Conservation (phyloP, 176 grass and related monocot species). For the Poa annua region DNA sequence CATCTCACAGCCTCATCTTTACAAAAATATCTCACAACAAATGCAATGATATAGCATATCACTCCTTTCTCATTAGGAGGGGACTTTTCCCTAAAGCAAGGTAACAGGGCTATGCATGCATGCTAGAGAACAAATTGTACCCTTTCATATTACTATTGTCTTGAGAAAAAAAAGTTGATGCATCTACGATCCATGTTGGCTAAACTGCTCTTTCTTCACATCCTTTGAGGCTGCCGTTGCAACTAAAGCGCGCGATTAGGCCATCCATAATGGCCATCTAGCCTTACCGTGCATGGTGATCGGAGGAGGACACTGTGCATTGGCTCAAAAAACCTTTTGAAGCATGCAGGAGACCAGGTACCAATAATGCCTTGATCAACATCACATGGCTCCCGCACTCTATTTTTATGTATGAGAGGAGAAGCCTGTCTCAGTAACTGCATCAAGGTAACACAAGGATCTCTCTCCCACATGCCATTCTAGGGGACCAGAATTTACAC, state of each 20-base stretch:
- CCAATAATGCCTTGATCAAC: slow-evolving; percentile 53
- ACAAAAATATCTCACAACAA: slow-evolving; percentile 2
- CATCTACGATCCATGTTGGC: not conserved
- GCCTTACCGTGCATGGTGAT: slow-evolving; percentile 32
- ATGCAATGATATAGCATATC: slow-evolving; percentile 29
- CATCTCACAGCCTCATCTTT: slow-evolving; percentile 26
- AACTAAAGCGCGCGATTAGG: not conserved
- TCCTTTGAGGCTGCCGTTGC: slow-evolving; percentile 35
- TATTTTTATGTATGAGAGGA: slow-evolving; percentile 46
- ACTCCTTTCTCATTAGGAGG: slow-evolving; percentile 25
- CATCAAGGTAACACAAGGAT: slow-evolving; percentile 48
- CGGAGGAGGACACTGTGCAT: not conserved
- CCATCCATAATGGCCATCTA: not conserved
- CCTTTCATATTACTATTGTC: slow-evolving; percentile 49
- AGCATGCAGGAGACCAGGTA: slow-evolving; percentile 30
- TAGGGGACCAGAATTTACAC: slow-evolving; percentile 63
- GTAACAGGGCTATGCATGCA: not conserved
- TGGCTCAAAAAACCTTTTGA: slow-evolving; percentile 32
- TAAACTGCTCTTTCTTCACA: slow-evolving; percentile 25
- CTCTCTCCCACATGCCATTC: slow-evolving; percentile 44
- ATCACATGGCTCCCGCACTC: slow-evolving; percentile 44
- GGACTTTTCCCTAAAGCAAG: slow-evolving; percentile 49
- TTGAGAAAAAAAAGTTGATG: slow-evolving; percentile 27
- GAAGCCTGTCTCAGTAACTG: slow-evolving; percentile 40
- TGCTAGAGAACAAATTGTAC: slow-evolving; percentile 24